Evolutionary conservation across 2,329 filamentous ascomycete species (phyloP), one percentile per base, ranked within the genome.

Genomic region (Ampelomyces quisqualis): DNA sequence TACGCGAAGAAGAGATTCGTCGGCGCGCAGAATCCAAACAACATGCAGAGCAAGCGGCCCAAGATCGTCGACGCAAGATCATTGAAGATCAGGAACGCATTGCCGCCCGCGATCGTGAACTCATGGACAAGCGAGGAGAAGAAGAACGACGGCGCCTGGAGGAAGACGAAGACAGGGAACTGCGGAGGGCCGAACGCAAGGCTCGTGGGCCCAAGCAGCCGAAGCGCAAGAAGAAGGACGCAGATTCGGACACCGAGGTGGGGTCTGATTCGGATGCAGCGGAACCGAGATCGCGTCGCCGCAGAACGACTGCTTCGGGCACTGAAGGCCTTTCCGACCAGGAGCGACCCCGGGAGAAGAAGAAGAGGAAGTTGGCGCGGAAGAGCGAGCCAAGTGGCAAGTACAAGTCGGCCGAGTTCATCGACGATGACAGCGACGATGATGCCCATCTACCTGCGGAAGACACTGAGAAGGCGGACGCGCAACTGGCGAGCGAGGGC

Each of bases 11-110:
- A 3, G 90, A 95, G 65, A 74, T 90, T 14, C 80, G 77, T 45
- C 82, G 80, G 46, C 84, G 88, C 5, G 90, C 95, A 64, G 90
- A 90, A 50, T 83, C 84, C 62, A 82, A 84, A 29, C 76, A 81
- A 51, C 81, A 79, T 55, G 79, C 78, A 1, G 76, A 86, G 44
- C 84, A 86, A 40, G 77, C 77, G 39, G 86, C 90, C 53, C 78
- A 79, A 21, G 87, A 91, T 64, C 78, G 84, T 40, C 85, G 88
- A 57, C 82, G 85, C 47, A 88, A 88, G 71, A 85, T 97, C 50
- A 80, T 83, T n/a, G 88, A 88, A 62, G 90, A 97, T 66, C 84
- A 91, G 45, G 82, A 88, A 54, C 81, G 80, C 57, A 90, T 97
- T 62, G 77, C 84, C 13, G 87, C 90, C 43, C 79, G 82, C 29